phyloP scores from a whole-genome alignment of 352 stramenopile genomes.

The Ophiocytium majus region DNA sequence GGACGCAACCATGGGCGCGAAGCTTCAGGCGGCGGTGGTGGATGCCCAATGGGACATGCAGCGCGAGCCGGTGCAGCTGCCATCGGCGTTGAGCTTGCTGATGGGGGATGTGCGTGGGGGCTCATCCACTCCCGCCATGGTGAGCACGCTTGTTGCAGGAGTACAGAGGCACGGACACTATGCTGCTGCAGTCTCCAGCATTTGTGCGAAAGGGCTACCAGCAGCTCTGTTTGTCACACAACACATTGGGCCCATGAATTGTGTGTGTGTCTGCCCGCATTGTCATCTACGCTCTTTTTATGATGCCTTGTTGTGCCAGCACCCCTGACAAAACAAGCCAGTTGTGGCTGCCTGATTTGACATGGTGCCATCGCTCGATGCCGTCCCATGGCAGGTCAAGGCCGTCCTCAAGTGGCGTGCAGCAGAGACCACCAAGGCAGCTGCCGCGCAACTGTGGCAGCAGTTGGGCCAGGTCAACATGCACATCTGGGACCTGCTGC shows the following conservation, averaged over 20 bases:
- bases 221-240: too few species aligned
- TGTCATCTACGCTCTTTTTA: too few species aligned
- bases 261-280: too few species aligned
- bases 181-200: too few species aligned
- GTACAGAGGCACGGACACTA: too few species aligned
- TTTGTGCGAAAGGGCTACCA: too few species aligned
- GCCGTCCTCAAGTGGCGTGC: slow-evolving; percentile 64
- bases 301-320: too few species aligned
- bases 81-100: slow-evolving; percentile 75
- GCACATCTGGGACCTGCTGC: slow-evolving; percentile 16
- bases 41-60: slow-evolving; percentile 63
- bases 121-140: slow-evolving; percentile 79
- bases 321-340: too few species aligned
- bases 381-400: slow-evolving; percentile 49
- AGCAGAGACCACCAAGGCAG: slow-evolving; percentile 61
- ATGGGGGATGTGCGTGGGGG: slow-evolving; percentile 92
- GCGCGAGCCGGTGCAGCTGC: slow-evolving; percentile 68
- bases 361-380: too few species aligned
- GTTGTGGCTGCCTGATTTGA: too few species aligned
- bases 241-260: too few species aligned
- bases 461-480: slow-evolving; percentile 32
- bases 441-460: slow-evolving; percentile 35
- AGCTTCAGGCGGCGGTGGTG: slow-evolving; percentile 58
- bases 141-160: slow-evolving; percentile 55
- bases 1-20: slow-evolving; percentile 30